A percentile compares a stretch with the other conserved stretches of the same genome.
Evolutionary conservation across 768 basidiomycete species (phyloP).

Genomic region (Kwoniella heveanensis): DNA sequence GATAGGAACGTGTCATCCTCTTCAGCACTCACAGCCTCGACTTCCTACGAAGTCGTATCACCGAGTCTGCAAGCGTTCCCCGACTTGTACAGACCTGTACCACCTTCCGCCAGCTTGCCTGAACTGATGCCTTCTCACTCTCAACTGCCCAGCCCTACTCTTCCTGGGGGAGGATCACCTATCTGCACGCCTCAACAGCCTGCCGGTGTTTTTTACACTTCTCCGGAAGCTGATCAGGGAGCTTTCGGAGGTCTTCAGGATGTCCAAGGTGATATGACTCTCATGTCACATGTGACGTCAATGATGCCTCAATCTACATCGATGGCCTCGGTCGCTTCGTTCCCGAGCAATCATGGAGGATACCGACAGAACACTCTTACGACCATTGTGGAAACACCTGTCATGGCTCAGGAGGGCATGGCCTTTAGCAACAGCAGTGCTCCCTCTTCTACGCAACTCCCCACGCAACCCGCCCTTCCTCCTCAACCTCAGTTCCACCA

Average conservation of each 20-base stretch:
- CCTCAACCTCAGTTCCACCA: constrained; percentile 31
- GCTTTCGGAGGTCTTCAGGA: constrained; percentile 14
- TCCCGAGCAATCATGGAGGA: constrained; percentile 18
- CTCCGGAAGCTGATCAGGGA: constrained; percentile 30
- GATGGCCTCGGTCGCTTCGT: constrained; percentile 27
- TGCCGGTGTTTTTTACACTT: constrained; percentile 27
- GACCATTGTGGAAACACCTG: constrained; percentile 31
- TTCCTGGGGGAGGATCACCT: constrained; percentile 33
- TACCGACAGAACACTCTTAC: constrained; percentile 25
- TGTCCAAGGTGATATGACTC: constrained; percentile 23
- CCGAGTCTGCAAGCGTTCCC: constrained; percentile 18
- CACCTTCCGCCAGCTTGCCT: constrained; percentile 19
- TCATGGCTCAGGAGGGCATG: constrained; percentile 16
- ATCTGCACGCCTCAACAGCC: constrained; percentile 33
- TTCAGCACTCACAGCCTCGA: constrained; percentile 28
- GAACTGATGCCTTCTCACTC: constrained; percentile 27
- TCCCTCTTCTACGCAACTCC: constrained; percentile 15
- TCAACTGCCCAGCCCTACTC: constrained; percentile 23
- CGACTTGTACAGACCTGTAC: constrained; percentile 11
- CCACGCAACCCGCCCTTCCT: constrained; percentile 20
- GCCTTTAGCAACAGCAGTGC: constrained; percentile 23
- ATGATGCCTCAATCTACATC: constrained; percentile 29
- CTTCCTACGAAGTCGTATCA: constrained; percentile 21
- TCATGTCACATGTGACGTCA: constrained; percentile 23
- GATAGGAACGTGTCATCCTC: constrained; percentile 30